These are phyloP conservation scores for Nemania sp. DNA, from an alignment of 2,329 filamentous ascomycete species.

Conservation along the genomic window DNA sequence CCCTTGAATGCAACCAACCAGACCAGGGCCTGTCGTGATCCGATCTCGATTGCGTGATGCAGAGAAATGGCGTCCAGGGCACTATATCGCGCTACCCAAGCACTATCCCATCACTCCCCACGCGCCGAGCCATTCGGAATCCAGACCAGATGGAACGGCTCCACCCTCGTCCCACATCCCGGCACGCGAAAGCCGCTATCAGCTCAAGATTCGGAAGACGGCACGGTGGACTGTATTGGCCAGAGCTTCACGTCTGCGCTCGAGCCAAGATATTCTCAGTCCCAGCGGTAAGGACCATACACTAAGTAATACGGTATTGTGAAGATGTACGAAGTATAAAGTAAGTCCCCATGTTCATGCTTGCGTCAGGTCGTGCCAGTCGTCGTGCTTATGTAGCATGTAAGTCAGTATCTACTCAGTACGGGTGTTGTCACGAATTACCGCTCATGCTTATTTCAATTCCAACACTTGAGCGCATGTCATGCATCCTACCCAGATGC, in stretches of 20 bases:
- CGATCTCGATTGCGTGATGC: neutral
- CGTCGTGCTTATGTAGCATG: no score
- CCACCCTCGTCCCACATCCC: slow-evolving; percentile 11
- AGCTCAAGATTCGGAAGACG: slow-evolving; percentile 15
- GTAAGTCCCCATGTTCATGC: no score
- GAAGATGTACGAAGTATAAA: no score
- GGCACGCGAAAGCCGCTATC: slow-evolving; percentile 6
- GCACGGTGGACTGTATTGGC: slow-evolving; percentile 14
- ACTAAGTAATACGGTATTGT: no score
- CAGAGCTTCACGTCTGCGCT: no score
- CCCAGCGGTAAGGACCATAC: no score
- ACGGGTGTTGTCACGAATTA: no score
- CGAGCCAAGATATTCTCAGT: no score
- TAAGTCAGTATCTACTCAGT: no score
- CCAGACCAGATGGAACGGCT: neutral
- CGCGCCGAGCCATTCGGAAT: neutral
- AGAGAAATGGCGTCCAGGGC: slow-evolving; percentile 5
- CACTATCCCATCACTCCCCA: neutral
- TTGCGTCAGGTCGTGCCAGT: no score
- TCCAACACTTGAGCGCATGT: neutral
- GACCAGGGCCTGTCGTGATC: neutral
- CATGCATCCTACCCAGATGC: neutral
- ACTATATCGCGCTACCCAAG: no score
- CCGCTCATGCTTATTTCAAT: neutral
- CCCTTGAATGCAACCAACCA: no score